Conservation (phyloP, 495 filamentous ascomycete species). For the Neurospora terricola region DNA sequence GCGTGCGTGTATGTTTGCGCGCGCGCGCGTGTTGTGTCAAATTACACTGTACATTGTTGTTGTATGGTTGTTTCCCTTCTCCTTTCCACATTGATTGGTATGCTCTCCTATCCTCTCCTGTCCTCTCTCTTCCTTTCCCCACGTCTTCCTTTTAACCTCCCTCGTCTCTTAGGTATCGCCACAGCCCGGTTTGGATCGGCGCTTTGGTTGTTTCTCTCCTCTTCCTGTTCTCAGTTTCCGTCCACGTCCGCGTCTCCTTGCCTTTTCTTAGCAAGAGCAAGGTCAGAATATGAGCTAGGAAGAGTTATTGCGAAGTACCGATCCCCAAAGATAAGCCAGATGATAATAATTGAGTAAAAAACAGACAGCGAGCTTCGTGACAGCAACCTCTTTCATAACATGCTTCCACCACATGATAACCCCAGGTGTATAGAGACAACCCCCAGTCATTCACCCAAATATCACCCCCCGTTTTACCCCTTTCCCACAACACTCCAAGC, state of each 20-base stretch:
- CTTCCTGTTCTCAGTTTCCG: background rate
- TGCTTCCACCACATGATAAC: background rate
- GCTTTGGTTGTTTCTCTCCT: background rate
- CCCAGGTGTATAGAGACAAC: background rate
- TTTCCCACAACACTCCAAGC: background rate
- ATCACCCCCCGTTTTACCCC: background rate
- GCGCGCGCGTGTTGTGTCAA: background rate
- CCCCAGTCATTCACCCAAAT: background rate
- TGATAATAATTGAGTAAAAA: background rate
- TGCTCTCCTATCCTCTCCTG: background rate
- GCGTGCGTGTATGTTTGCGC: background rate
- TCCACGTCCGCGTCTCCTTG: background rate
- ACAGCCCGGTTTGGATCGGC: background rate
- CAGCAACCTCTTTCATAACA: background rate
- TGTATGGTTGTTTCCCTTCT: background rate
- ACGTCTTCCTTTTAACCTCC: background rate
- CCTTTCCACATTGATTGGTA: background rate
- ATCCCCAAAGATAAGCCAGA: background rate
- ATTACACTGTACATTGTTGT: background rate
- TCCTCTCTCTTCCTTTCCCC: background rate
- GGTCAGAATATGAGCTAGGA: background rate
- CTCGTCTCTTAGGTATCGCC: background rate
- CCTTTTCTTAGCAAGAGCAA: background rate
- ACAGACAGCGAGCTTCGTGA: background rate
- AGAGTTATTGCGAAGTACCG: background rate